A percentile compares a stretch with the other conserved stretches of the same genome.
Conservation (phyloP, 768 basidiomycete species). For the Serendipita sp. region DNA sequence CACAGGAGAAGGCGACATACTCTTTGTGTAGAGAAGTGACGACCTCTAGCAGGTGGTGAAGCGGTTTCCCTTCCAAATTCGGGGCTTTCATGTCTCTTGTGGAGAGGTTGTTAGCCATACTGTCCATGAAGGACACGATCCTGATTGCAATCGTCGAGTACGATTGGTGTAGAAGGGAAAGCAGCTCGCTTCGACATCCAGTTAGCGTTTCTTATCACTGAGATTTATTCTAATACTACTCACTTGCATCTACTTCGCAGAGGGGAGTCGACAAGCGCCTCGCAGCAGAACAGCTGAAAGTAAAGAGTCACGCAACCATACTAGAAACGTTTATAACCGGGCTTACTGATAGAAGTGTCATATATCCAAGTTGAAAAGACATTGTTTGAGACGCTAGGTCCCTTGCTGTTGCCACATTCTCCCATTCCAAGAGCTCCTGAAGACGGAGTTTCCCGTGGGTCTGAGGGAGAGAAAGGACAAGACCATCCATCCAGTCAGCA, state of each 20-base stretch:
- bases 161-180: conserved; percentile 31
- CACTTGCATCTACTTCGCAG: conserved; percentile 37
- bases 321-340: not conserved
- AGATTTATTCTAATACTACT: conserved; percentile 9
- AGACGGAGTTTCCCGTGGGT: not conserved
- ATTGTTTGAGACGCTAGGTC: conserved; percentile 18
- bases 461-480: not conserved
- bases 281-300: conserved; percentile 23
- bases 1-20: conserved; percentile 23
- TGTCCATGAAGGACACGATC: conserved; percentile 28
- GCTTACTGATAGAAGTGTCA: conserved; percentile 36
- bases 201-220: not conserved
- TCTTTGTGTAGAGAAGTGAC: conserved; percentile 35
- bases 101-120: conserved; percentile 17
- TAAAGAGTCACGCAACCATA: conserved; percentile 29
- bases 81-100: conserved; percentile 20
- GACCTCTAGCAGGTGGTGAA: conserved; percentile 30
- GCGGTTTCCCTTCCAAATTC: conserved; percentile 18
- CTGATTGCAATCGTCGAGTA: conserved; percentile 25
- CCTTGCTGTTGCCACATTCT: not conserved
- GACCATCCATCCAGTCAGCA: too few species aligned
- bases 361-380: conserved; percentile 45
- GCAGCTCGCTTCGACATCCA: conserved; percentile 26
- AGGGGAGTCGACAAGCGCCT: conserved; percentile 42
- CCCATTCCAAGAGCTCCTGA: not conserved